These are phyloP conservation scores for Serendipita sp. DNA, from an alignment of 768 basidiomycete species.

Conservation along the genomic window DNA sequence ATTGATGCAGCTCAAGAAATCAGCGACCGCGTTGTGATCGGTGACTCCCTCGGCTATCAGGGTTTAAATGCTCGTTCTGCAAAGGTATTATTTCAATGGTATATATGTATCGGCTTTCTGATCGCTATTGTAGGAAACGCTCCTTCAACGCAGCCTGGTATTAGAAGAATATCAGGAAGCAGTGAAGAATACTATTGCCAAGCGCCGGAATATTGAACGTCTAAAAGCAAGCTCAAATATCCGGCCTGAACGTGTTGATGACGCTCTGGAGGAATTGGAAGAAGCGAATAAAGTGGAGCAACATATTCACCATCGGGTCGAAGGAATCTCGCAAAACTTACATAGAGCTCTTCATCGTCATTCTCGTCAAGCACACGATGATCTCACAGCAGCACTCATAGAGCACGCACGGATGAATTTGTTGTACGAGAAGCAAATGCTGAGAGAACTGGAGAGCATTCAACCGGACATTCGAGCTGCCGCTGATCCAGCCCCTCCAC, in stretches of 20 bases:
- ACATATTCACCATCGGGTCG: conserved; percentile 64
- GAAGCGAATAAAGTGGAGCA: conserved; percentile 89
- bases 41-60: conserved; percentile 94
- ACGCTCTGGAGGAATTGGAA: conserved; percentile 82
- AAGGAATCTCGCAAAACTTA: conserved; percentile 86
- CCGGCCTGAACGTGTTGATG: conserved; percentile 69
- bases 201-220: conserved; percentile 79
- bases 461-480: conserved; percentile 57
- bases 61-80: conserved; percentile 93
- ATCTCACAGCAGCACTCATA: conserved; percentile 74
- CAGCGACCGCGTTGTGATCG: conserved; percentile 86
- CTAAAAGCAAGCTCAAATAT: conserved; percentile 76
- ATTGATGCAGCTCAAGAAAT: conserved; percentile 82
- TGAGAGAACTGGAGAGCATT: conserved; percentile 77
- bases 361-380: conserved; percentile 75
- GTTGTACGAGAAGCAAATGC: conserved; percentile 76
- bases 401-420: conserved; percentile 86
- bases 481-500: conserved; percentile 30
- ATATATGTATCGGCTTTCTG: background rate
- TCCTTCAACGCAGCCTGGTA: conserved; percentile 75
- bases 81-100: conserved; percentile 26
- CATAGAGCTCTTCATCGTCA: conserved; percentile 75
- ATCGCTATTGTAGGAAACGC: conserved; percentile 38
- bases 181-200: conserved; percentile 83
- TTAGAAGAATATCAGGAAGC: conserved; percentile 90